Evolutionary conservation across 78 protist species (phyloP).

Genomic region (Emiliania huxleyi): DNA sequence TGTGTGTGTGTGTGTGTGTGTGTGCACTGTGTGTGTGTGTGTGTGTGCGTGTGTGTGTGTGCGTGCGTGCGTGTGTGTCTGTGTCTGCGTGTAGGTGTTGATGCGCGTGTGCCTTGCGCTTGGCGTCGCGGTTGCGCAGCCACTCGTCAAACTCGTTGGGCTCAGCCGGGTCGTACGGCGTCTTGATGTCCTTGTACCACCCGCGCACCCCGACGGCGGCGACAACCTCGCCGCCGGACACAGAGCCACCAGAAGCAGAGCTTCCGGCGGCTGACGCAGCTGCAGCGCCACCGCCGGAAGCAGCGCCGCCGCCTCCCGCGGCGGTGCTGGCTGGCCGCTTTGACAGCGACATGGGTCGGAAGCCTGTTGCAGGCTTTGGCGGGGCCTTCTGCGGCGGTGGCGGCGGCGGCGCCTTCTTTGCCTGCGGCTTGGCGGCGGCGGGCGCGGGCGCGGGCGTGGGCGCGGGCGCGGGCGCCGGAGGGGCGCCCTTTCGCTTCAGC

Average conservation of each 20-base stretch:
- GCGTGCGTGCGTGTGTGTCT: no score
- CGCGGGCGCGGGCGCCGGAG: neutral
- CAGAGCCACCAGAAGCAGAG: no score
- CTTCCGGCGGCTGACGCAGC: neutral
- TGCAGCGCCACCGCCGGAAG: neutral
- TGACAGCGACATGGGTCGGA: neutral
- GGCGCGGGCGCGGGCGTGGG: neutral
- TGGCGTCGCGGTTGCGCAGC: neutral
- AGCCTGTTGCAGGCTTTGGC: neutral
- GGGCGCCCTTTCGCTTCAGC: neutral
- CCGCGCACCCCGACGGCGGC: neutral
- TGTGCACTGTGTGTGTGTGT: no score
- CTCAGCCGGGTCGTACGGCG: neutral
- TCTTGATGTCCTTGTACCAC: neutral
- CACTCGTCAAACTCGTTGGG: neutral
- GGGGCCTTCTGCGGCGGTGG: neutral
- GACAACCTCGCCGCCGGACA: no score
- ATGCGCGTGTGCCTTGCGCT: neutral
- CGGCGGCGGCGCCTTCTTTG: neutral
- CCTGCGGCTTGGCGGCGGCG: neutral
- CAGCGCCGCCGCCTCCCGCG: neutral
- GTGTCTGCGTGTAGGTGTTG: no score
- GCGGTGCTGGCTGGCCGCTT: neutral
- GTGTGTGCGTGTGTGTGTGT: no score
- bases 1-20: no score